Evolutionary conservation across 2,329 filamentous ascomycete species (phyloP).

Genomic region (Scytalidium lignicola): DNA sequence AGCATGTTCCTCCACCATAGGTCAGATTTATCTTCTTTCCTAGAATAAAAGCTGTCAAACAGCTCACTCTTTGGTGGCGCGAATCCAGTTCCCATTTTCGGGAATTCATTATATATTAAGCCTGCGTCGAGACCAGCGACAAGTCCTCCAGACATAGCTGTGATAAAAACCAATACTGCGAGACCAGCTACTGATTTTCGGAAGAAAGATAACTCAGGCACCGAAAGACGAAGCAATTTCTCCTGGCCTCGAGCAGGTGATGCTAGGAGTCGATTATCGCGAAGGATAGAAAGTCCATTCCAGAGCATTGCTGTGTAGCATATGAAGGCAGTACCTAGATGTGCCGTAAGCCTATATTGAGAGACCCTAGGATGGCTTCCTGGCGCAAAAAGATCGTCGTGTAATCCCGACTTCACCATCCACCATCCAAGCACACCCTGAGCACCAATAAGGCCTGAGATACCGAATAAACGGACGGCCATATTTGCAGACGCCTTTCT

Average conservation of each 20-base stretch:
- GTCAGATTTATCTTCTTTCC: constrained; percentile 71
- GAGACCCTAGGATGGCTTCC: constrained; percentile 88
- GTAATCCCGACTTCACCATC: constrained; percentile 97
- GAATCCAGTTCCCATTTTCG: constrained; percentile 83
- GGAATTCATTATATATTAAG: constrained; percentile 98
- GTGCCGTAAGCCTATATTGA: constrained; percentile 87
- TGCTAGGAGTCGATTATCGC: constrained; percentile 65
- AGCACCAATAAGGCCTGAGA: constrained; percentile 85
- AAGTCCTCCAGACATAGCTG: constrained; percentile 87
- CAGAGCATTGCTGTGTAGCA: constrained; percentile 95
- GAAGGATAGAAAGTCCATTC: constrained; percentile 79
- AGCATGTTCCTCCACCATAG: constrained; percentile 97
- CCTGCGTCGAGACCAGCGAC: constrained; percentile 95
- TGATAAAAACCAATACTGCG: constrained; percentile 73
- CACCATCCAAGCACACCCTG: constrained; percentile 97
- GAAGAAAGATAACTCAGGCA: constrained; percentile 67
- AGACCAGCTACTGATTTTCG: constrained; percentile 67
- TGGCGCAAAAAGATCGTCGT: constrained; percentile 89
- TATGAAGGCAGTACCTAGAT: constrained; percentile 83
- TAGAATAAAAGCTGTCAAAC: constrained; percentile 79
- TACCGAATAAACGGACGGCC: constrained; percentile 72
- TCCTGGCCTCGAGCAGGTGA: constrained; percentile 59
- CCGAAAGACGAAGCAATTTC: constrained; percentile 55
- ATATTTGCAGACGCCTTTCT: constrained; percentile 73
- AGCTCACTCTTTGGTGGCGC: constrained; percentile 79